A percentile compares a stretch with the other conserved stretches of the same genome.
phyloP scores from a whole-genome alignment of 192 early-diverging fungal genomes.

The Coemansia sp. region DNA sequence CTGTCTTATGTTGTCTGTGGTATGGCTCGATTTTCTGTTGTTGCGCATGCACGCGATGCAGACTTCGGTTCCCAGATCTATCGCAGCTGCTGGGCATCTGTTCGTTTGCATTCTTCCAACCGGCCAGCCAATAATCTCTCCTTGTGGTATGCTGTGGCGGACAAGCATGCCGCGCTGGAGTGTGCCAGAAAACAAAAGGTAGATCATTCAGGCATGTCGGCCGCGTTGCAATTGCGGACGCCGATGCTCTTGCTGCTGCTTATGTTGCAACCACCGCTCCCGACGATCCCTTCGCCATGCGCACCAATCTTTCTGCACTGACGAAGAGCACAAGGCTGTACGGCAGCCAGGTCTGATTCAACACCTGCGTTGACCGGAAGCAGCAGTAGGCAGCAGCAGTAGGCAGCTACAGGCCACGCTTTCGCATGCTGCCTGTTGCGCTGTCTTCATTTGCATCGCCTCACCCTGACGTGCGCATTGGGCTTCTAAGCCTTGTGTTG shows the following conservation, averaged over 20 bases:
- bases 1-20: not conserved
- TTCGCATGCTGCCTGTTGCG: no score
- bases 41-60: constrained; percentile 5
- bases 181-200: not conserved
- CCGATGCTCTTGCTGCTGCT: not conserved
- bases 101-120: not conserved
- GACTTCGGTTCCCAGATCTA: constrained; percentile 3
- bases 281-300: not conserved
- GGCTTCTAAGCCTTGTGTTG: no score
- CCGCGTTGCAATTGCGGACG: not conserved
- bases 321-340: no score
- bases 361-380: no score
- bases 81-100: not conserved
- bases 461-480: no score
- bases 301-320: not conserved
- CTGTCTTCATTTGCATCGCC: no score
- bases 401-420: no score
- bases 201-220: not conserved
- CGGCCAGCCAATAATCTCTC: not conserved
- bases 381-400: no score
- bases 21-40: not conserved
- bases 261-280: not conserved
- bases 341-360: no score
- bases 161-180: not conserved
- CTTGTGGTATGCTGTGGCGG: constrained; percentile 1